phyloP scores from a whole-genome alignment of 139 green algal species.

The Penium margaritaceum region DNA sequence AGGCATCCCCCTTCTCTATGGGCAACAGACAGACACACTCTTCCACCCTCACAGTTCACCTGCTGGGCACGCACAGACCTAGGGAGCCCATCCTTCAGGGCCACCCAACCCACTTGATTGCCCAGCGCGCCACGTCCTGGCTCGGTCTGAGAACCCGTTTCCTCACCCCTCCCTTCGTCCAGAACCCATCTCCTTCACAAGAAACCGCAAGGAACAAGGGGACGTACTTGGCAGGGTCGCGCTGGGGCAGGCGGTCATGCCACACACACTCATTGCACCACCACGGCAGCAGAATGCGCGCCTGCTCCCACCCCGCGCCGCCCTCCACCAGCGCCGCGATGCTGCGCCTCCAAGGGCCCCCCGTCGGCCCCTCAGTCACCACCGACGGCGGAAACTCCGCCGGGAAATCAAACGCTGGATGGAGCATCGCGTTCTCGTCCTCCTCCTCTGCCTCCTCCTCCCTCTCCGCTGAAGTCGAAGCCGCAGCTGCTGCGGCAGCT shows the following conservation, averaged over 20 bases:
- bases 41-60: too few species aligned
- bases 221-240: slow-evolving; percentile 53
- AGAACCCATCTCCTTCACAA: too few species aligned
- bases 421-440: neutral
- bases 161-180: too few species aligned
- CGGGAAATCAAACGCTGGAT: slow-evolving; percentile 37
- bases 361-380: slow-evolving; percentile 43
- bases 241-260: slow-evolving; percentile 37
- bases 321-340: slow-evolving; percentile 39
- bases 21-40: too few species aligned
- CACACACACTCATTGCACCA: slow-evolving; percentile 74
- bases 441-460: neutral
- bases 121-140: too few species aligned
- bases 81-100: too few species aligned
- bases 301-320: slow-evolving; percentile 50
- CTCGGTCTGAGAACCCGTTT: too few species aligned
- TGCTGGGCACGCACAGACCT: too few species aligned
- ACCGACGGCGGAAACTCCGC: slow-evolving; percentile 23
- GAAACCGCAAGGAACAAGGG: slow-evolving; percentile 4
- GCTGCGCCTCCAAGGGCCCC: slow-evolving; percentile 41
- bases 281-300: slow-evolving; percentile 42
- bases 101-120: too few species aligned
- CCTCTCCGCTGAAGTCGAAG: too few species aligned
- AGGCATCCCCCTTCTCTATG: too few species aligned
- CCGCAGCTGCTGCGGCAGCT: neutral